Conservation (phyloP, 345 rosid species). For the Syzygium grande region DNA sequence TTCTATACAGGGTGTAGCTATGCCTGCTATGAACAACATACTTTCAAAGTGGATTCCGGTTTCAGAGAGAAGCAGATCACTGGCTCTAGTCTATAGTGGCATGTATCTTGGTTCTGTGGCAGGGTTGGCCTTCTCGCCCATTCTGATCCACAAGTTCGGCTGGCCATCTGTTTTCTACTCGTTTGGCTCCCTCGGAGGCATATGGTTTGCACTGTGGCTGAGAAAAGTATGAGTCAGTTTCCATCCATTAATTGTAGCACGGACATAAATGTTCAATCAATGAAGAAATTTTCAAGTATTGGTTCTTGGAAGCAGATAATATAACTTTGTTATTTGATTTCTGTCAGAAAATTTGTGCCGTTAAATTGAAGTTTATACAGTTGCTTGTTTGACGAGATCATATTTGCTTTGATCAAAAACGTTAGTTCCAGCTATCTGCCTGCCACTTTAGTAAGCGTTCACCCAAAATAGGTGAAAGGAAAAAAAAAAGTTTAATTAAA, state of each 20-base stretch:
- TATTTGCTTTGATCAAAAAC: neutral
- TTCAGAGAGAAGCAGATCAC: conserved; percentile 97
- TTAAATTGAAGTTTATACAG: neutral
- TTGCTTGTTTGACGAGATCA: neutral
- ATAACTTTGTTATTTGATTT: neutral
- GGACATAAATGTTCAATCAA: neutral
- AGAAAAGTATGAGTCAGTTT: conserved; percentile 39
- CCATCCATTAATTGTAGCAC: neutral
- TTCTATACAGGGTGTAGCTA: conserved; percentile 82
- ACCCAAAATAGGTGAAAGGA: neutral
- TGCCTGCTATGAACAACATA: conserved; percentile 99
- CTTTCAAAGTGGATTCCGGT: conserved; percentile 98
- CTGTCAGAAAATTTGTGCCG: neutral
- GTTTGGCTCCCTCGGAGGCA: conserved; percentile 90
- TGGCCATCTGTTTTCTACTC: conserved; percentile 97
- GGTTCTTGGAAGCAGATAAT: neutral
- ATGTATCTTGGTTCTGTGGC: conserved; percentile 98
- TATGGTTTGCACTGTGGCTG: conserved; percentile 82
- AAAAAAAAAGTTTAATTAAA: neutral
- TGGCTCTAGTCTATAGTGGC: conserved; percentile 91
- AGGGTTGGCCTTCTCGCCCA: conserved; percentile 79
- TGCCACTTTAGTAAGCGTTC: neutral
- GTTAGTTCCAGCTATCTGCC: neutral
- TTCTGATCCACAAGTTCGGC: conserved; percentile 74
- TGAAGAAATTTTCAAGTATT: neutral